Evolutionary conservation across 371 early-diverging fungal genomes (phyloP).

Genomic region (Mortierella sp.): DNA sequence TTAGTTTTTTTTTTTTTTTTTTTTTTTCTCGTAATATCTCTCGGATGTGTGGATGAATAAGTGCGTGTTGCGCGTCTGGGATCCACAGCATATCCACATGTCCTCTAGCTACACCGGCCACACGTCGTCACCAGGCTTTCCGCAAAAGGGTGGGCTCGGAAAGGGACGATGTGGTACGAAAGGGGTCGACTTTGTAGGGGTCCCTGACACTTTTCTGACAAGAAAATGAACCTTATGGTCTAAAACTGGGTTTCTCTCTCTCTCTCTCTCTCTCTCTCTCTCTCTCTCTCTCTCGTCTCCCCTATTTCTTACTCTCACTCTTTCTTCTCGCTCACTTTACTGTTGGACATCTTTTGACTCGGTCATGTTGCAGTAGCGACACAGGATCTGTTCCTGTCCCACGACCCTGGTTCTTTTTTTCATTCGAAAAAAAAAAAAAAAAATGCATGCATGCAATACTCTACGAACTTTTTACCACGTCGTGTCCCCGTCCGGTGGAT

Average conservation of each 20-base stretch:
- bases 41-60: no score
- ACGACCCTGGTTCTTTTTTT: not conserved
- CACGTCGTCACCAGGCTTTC: no score
- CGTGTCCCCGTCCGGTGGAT: not conserved
- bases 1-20: no score
- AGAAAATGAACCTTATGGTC: no score
- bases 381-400: not conserved
- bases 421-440: not conserved
- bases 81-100: no score
- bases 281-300: not conserved
- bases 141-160: no score
- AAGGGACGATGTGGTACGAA: no score
- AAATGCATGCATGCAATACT: not conserved
- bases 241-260: no score
- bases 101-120: no score
- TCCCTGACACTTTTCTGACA: no score
- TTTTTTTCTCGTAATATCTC: not conserved
- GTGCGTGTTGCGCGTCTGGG: no score
- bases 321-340: not conserved
- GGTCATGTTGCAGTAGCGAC: not conserved
- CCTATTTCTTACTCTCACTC: not conserved
- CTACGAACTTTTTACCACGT: not conserved
- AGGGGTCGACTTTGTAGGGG: no score
- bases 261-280: not conserved
- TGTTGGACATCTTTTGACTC: not conserved